Conservation (phyloP, 1,284 basidiomycete genomes). For the Pascua sp. region DNA sequence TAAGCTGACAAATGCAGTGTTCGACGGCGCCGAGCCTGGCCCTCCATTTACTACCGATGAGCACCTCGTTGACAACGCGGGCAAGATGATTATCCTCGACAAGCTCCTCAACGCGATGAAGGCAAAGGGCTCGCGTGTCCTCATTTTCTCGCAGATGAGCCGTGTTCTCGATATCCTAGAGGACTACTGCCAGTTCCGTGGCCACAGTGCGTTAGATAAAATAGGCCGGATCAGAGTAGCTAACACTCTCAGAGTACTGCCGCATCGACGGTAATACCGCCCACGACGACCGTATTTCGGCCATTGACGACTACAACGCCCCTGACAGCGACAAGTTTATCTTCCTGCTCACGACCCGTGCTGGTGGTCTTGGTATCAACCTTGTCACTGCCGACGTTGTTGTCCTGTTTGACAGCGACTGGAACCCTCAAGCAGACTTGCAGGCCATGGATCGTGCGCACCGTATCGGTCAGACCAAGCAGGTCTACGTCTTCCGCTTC, state of each 20-base stretch:
- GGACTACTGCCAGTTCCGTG: constrained; percentile 92
- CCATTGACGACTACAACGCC: constrained; percentile 98
- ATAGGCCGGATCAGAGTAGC: not conserved
- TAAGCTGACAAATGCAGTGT: constrained; percentile 50
- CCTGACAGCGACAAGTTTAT: constrained; percentile 94
- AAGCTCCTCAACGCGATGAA: constrained; percentile 86
- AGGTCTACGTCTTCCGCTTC: constrained; percentile 97
- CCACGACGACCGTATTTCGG: constrained; percentile 90
- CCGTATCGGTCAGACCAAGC: constrained; percentile 97
- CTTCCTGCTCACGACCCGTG: constrained; percentile 94
- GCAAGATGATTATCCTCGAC: constrained; percentile 97
- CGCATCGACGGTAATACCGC: constrained; percentile 94
- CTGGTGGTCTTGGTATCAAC: constrained; percentile 98
- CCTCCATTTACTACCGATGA: constrained; percentile 98
- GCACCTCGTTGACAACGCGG: constrained; percentile 89
- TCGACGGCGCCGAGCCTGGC: constrained; percentile 91
- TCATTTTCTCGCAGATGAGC: constrained; percentile 99
- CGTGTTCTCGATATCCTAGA: constrained; percentile 92
- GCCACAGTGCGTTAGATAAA: constrained; percentile 63
- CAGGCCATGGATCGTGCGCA: constrained; percentile 99
- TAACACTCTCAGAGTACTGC: constrained; percentile 71
- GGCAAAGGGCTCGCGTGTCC: constrained; percentile 85
- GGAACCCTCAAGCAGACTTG: constrained; percentile 98
- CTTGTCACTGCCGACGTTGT: constrained; percentile 93
- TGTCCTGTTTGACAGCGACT: constrained; percentile 96